Conservation (phyloP, 805 yeast genomes). For the Zygotorulaspora chibaensis region DNA sequence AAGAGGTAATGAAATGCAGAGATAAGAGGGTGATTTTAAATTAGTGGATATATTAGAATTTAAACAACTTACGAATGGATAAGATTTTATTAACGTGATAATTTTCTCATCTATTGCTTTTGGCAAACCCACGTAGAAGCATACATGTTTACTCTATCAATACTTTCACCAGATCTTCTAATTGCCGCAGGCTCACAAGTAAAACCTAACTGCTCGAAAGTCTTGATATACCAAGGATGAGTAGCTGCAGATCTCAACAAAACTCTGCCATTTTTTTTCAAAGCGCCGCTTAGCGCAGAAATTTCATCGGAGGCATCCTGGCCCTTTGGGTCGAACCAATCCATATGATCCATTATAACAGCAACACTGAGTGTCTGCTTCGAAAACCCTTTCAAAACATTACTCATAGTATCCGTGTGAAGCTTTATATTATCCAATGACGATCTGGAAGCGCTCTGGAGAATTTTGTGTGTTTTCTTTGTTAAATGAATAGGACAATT, state of each 20-base stretch:
- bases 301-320: conserved; percentile 64
- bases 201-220: conserved; percentile 66
- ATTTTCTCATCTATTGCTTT: conserved; percentile 32
- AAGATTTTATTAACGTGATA: background rate
- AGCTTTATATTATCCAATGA: conserved; percentile 68
- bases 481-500: conserved; percentile 80
- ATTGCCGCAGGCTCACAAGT: conserved; percentile 64
- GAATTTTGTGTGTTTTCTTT: conserved; percentile 48
- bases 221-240: conserved; percentile 72
- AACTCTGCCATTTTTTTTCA: conserved; percentile 67
- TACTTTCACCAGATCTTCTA: conserved; percentile 57
- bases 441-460: conserved; percentile 39
- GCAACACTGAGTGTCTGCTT: conserved; percentile 66
- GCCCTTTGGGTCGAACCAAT: conserved; percentile 74
- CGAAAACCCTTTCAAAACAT: conserved; percentile 64
- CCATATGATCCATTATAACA: conserved; percentile 88
- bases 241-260: conserved; percentile 70
- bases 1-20: background rate
- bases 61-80: too few relatives aligned
- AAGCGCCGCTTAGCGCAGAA: conserved; percentile 55
- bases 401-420: conserved; percentile 75
- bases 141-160: conserved; percentile 82
- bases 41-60: background rate
- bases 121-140: conserved; percentile 86
- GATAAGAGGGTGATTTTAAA: background rate